A percentile compares a stretch with the other conserved stretches of the same genome.
phyloP scores from a whole-genome alignment of 345 rosid species.

The Moricandia moricandioides region DNA sequence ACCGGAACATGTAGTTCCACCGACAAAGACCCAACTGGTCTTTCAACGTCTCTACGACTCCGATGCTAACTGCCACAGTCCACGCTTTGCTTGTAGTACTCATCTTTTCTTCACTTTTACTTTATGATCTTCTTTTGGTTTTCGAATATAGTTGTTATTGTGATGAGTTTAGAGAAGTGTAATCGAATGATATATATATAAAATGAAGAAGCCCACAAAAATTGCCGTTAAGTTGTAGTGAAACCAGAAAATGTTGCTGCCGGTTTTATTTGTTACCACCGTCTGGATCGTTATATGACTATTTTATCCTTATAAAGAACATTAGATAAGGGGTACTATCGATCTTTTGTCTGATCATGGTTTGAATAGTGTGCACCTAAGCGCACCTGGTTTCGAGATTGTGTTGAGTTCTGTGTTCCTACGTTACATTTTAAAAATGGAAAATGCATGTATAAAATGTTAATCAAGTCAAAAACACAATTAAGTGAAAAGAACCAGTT shows the following conservation, averaged over 20 bases:
- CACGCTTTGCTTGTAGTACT: conserved; percentile 31
- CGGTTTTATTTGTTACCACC: conserved; percentile 7
- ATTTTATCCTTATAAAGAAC: background rate
- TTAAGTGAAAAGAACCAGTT: too few species aligned
- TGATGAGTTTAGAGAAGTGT: background rate
- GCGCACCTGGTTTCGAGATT: background rate
- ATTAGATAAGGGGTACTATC: background rate
- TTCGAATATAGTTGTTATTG: background rate
- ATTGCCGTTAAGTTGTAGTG: background rate
- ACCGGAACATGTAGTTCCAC: too few species aligned
- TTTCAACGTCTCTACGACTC: too few species aligned
- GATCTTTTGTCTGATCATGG: background rate
- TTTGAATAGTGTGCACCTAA: background rate
- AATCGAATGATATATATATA: conserved; percentile 2
- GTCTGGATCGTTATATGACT: background rate
- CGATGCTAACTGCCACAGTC: too few species aligned
- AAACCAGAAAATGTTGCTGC: conserved; percentile 8
- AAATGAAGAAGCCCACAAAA: background rate
- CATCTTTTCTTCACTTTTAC: conserved; percentile 11
- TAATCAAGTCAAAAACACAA: too few species aligned
- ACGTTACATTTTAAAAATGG: background rate
- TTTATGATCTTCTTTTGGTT: too few species aligned
- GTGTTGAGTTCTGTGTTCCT: background rate
- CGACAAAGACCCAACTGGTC: too few species aligned
- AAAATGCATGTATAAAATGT: too few species aligned